These are phyloP conservation scores for Rhododendron ferrugineum DNA, from an alignment of 148 eudicot species.

Conservation along the genomic window DNA sequence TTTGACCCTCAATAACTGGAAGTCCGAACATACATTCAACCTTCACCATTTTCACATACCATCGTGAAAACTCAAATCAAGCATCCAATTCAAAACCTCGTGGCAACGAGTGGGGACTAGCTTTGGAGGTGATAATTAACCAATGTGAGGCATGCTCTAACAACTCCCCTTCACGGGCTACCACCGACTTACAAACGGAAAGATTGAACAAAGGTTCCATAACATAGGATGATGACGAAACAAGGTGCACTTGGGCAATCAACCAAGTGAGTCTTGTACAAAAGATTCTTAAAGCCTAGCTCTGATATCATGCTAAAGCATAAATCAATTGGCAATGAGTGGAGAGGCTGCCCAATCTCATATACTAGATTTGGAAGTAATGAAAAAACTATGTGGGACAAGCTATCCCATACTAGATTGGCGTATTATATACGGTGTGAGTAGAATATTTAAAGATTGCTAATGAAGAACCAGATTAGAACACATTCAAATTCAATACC, in stretches of 20 bases:
- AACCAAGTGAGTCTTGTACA: background rate
- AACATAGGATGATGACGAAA: background rate
- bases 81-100: background rate
- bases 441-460: background rate
- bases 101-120: background rate
- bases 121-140: background rate
- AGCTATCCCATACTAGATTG: background rate
- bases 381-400: background rate
- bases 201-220: background rate
- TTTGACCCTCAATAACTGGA: background rate
- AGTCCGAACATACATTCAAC: background rate
- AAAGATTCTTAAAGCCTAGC: background rate
- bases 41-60: background rate
- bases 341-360: background rate
- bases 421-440: background rate
- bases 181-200: background rate
- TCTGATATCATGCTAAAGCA: background rate
- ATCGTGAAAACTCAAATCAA: background rate
- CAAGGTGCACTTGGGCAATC: background rate
- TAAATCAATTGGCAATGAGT: background rate
- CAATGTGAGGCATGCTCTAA: background rate
- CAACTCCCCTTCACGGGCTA: background rate
- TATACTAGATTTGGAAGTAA: background rate
- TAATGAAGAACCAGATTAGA: background rate
- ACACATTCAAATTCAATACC: conserved; percentile 29